Evolutionary conservation across 192 early-diverging fungal species (phyloP).

Genomic region (Phlyctochytrium arcticum): DNA sequence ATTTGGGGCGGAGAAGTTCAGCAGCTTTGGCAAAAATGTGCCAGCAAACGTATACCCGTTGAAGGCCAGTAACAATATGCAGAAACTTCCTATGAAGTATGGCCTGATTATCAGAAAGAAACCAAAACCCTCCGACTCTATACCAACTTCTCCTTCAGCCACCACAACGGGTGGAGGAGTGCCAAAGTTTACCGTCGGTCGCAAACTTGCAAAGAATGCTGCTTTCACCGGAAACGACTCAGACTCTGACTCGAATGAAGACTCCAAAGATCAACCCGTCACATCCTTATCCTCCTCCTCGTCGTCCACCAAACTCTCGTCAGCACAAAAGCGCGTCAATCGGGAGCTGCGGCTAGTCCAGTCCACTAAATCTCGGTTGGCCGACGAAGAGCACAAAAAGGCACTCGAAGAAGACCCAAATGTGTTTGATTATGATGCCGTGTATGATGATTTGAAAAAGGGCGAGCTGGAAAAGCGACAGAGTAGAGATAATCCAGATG

Average conservation of each 20-base stretch:
- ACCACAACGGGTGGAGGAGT: not conserved
- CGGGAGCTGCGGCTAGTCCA: slow-evolving; percentile 20
- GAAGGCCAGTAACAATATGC: no score
- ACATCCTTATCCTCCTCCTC: not conserved
- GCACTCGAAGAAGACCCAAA: slow-evolving; percentile 67
- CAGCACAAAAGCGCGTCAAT: slow-evolving; percentile 10
- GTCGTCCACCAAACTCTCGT: not conserved
- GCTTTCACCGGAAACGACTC: slow-evolving; percentile 4
- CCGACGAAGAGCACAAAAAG: slow-evolving; percentile 48
- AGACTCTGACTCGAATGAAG: slow-evolving; percentile 12
- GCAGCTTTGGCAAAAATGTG: no score
- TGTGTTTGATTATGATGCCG: slow-evolving; percentile 75
- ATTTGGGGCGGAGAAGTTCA: no score
- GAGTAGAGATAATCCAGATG: slow-evolving; percentile 47
- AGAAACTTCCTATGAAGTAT: no score
- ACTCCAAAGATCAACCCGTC: slow-evolving; percentile 1
- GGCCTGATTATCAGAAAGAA: not conserved
- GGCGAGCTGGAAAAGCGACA: slow-evolving; percentile 48
- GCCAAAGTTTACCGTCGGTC: slow-evolving; percentile 8
- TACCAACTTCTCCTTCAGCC: not conserved
- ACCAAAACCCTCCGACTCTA: no score
- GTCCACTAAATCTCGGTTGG: slow-evolving; percentile 1
- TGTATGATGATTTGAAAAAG: slow-evolving; percentile 68
- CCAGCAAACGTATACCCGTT: no score
- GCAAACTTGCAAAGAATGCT: slow-evolving; percentile 1